Evolutionary conservation across 768 basidiomycete species (phyloP).

Genomic region (Tricholoma terreum): DNA sequence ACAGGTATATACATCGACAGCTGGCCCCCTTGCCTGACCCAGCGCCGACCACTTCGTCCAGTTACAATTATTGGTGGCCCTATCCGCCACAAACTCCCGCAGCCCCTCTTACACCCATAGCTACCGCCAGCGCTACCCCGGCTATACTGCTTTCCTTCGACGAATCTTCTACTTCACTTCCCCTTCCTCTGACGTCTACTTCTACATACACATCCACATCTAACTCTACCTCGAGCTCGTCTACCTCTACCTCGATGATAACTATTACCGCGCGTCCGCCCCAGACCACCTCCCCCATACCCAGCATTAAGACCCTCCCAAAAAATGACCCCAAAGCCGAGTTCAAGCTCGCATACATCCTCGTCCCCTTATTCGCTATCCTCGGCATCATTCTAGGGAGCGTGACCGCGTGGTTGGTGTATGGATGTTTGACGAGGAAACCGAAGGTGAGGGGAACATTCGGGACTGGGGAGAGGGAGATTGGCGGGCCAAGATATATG

Average conservation of each 20-base stretch:
- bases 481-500: constrained; percentile 22
- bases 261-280: constrained; percentile 10
- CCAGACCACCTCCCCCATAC: constrained; percentile 3
- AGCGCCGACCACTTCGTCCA: neutral
- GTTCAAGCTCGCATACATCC: constrained; percentile 16
- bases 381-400: constrained; percentile 30
- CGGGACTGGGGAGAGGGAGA: constrained; percentile 3
- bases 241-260: constrained; percentile 8
- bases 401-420: constrained; percentile 32
- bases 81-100: neutral
- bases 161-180: neutral
- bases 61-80: constrained; percentile 3
- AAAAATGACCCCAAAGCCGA: constrained; percentile 2
- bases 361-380: constrained; percentile 31
- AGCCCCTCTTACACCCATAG: neutral
- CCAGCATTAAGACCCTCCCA: constrained; percentile 1
- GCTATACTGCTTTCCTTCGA: neutral
- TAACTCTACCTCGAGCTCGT: constrained; percentile 8
- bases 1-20: constrained; percentile 1
- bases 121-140: neutral
- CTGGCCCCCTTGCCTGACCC: neutral
- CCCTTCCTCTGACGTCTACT: neutral
- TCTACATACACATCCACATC: constrained; percentile 9
- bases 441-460: constrained; percentile 8
- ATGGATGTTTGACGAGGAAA: constrained; percentile 31